Conservation (phyloP, 2,329 filamentous ascomycete species). For the Colletotrichum sp. region DNA sequence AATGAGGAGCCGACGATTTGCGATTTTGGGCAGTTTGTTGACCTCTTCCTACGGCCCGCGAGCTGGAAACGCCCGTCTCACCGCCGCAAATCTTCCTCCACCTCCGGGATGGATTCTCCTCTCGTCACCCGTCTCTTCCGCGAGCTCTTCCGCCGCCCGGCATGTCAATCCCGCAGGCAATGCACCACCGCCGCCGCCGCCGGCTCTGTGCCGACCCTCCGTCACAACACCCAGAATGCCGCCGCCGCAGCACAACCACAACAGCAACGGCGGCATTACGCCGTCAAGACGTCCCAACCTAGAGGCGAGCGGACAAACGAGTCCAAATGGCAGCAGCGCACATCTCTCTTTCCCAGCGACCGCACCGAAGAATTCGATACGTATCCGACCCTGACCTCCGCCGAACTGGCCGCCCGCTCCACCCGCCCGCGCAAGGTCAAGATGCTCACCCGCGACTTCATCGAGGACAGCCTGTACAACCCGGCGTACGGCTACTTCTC, state of each 20-base stretch:
- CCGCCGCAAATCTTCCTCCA: neutral
- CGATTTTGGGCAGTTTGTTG: slow-evolving; percentile 6
- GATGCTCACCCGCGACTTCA: slow-evolving; percentile 97
- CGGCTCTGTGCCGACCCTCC: slow-evolving; percentile 14
- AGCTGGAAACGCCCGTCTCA: neutral
- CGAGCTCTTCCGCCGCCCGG: slow-evolving; percentile 80
- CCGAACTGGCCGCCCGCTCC: slow-evolving; percentile 72
- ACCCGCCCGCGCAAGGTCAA: slow-evolving; percentile 87
- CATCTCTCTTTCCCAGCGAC: slow-evolving; percentile 75
- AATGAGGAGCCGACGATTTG: slow-evolving; percentile 10
- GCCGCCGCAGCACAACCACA: neutral
- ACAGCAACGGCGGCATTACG: slow-evolving; percentile 32
- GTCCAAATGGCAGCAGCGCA: slow-evolving; percentile 86
- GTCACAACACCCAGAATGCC: neutral
- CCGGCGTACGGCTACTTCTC: slow-evolving; percentile 95
- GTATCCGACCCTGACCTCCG: slow-evolving; percentile 86
- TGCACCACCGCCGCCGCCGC: slow-evolving; percentile 24
- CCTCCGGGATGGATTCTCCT: slow-evolving; percentile 76
- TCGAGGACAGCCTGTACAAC: slow-evolving; percentile 96
- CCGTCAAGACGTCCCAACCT: slow-evolving; percentile 15
- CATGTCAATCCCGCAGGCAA: slow-evolving; percentile 60
- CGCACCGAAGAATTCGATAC: slow-evolving; percentile 79
- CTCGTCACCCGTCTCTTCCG: slow-evolving; percentile 80
- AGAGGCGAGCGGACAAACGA: slow-evolving; percentile 53
- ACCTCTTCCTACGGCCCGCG: slow-evolving; percentile 15